Percentiles rank a stretch among this genome's conserved stretches.
Evolutionary conservation across 2,329 filamentous ascomycete genomes (phyloP).

Genomic region (Penicillium sp.): DNA sequence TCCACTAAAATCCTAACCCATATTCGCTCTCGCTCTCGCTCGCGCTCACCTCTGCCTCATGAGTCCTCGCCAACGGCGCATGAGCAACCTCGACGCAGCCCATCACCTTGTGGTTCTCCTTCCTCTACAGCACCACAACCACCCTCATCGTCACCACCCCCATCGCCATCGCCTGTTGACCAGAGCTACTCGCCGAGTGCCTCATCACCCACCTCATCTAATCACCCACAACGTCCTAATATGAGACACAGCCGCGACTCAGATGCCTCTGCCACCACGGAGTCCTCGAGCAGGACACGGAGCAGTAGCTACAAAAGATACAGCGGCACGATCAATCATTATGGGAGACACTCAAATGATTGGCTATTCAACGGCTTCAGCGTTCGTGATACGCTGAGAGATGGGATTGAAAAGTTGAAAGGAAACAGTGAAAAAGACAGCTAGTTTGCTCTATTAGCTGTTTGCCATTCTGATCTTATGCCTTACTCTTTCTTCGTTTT

Average conservation of each 20-base stretch:
- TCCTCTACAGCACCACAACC: not conserved
- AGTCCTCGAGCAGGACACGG: conserved; percentile 17
- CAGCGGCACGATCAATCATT: conserved; percentile 41
- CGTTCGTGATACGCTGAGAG: conserved; percentile 43
- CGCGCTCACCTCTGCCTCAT: conserved; percentile 13
- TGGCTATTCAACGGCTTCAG: conserved; percentile 51
- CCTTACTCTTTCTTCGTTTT: not conserved
- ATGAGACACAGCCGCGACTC: not conserved
- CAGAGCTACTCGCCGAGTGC: not conserved
- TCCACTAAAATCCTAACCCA: conserved; percentile 3
- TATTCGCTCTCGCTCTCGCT: conserved; percentile 1
- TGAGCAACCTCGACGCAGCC: not conserved
- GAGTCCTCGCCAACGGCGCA: not conserved
- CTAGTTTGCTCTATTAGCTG: conserved; percentile 16
- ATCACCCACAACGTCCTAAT: not conserved
- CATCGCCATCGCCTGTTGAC: not conserved
- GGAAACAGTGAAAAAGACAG: conserved; percentile 23
- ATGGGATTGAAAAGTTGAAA: conserved; percentile 36
- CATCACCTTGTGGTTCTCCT: not conserved
- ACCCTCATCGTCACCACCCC: not conserved
- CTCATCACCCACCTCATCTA: conserved; percentile 6
- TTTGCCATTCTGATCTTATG: not conserved
- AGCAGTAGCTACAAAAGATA: conserved; percentile 36
- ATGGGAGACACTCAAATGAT: conserved; percentile 48
- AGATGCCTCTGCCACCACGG: not conserved